Evolutionary conservation across 2,329 filamentous ascomycete species (phyloP), one percentile per base, ranked within the genome.

Genomic region (Fusarium tricinctum): DNA sequence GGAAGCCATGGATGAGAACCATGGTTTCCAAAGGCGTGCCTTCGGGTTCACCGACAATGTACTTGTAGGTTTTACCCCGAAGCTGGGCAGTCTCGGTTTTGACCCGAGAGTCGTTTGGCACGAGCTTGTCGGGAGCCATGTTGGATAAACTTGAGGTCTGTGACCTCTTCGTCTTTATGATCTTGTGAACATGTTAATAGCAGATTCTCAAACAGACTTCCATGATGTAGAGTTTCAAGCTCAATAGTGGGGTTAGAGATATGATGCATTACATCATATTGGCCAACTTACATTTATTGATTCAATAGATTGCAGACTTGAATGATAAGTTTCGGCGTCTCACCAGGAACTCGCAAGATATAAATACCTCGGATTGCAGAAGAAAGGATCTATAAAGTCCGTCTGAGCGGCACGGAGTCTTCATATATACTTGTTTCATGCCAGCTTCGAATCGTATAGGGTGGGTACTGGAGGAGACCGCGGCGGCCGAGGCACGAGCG

Each of bases 1-100:
- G 94, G 81, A 90, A 97, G 69, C 94, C 94, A 79, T 94, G 91
- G 75, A 92, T 61, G 13, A 86, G 81, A 60, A 89, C 78, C 54
- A 88, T 79, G 17, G 85, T 88, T 44, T 81, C 84, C 55, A 79
- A 72, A 33, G 81, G 80, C 42, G 78, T 75, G 44, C 77, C 75
- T 71, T 77, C 68, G 3, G 88, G 85, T 70, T 86, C 82, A 43
- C 83, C 84, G 30, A 89, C 77, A 59, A 89, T 82, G 76, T 90
- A 91, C 73, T 84, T 87, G 81, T 96, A 97, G 33, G 83, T 92
- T 73, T 87, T 85, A 69, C 90, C 91, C 70, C 91, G 89, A 59
- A 94, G 81, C 52, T 83, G 80, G 42, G 88, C 85, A 56, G 85
- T 89, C 73, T 87, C 85, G 76, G 89, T 85, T 73, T 88, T 81